phyloP scores from a whole-genome alignment of 2,329 filamentous ascomycete genomes.

The Malbranchea cinnamomea region DNA sequence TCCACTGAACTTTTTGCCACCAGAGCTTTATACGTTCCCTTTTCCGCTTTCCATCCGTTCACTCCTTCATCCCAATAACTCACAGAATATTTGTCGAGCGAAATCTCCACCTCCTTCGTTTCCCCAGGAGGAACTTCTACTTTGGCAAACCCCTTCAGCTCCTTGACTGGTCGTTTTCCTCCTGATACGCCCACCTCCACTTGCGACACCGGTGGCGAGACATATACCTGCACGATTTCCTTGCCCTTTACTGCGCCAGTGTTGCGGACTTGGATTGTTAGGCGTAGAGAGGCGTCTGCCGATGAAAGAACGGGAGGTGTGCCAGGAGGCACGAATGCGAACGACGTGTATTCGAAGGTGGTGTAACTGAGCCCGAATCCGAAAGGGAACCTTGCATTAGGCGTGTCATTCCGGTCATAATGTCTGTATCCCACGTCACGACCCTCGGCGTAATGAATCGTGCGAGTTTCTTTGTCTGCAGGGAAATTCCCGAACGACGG shows the following conservation, averaged over 20 bases:
- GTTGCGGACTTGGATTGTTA: constrained; percentile 12
- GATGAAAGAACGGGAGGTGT: constrained; percentile 19
- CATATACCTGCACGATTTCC: constrained; percentile 15
- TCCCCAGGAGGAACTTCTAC: constrained; percentile 41
- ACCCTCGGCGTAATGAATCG: neutral
- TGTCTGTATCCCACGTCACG: neutral
- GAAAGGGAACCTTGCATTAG: constrained; percentile 29
- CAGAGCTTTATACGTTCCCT: constrained; percentile 45
- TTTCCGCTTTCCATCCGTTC: constrained; percentile 46
- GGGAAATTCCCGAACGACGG: constrained; percentile 55
- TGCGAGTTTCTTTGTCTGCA: neutral
- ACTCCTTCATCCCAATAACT: constrained; percentile 50
- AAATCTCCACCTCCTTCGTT: constrained; percentile 36
- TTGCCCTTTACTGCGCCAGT: constrained; percentile 12
- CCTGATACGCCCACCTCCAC: constrained; percentile 35
- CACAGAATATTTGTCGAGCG: constrained; percentile 37
- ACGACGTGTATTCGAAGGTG: constrained; percentile 39
- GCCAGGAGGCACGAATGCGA: constrained; percentile 14
- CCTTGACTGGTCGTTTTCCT: constrained; percentile 38
- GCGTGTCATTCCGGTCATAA: neutral
- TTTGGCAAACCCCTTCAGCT: constrained; percentile 47
- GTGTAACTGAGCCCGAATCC: constrained; percentile 63
- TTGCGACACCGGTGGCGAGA: constrained; percentile 21
- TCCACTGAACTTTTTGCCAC: constrained; percentile 33
- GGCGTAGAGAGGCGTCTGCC: constrained; percentile 24